Base-by-base conservation (phyloP, 2,329 filamentous ascomycete genomes). In the Stachybotrys echinatus region DNA sequence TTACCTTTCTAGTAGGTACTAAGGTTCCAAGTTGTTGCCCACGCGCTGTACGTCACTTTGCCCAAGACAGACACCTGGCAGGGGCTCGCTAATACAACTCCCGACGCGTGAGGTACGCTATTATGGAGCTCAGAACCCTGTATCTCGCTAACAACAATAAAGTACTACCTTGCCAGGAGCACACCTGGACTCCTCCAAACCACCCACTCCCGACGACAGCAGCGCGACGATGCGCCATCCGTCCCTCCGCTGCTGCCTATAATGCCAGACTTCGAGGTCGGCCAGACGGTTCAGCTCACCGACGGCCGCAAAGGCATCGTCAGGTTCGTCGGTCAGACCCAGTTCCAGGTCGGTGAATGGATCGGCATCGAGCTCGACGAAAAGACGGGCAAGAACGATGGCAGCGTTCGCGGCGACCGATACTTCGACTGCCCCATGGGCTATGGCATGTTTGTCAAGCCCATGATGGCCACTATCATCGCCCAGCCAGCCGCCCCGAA, bases 381-480 rank as follows among this genome's bases (percentile, higher is more conserved):
- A 44, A 76, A 85, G 48, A 82, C 80, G 19, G 92, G 94, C 27
- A 97, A 97, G 74, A 97, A 97, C 61, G 90, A 97, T 76, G 92
- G 92, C 56, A 87, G 88, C 49, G 89, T 97, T 44, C 83, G 92
- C 67, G 92, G 90, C 54, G 81, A 89, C 64, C 78, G 89, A 19
- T 97, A 97, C 66, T 97, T 96, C 60, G 83, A 92, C 46, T 97
- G 92, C 70, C 79, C 65, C 69, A 85, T 80, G 82, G 89, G 76
- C 39, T 75, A 76, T 55, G 84, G 84, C 63, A 94, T 99, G 83
- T 97, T 99, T 62, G 81, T 96, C 49, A 82, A 89, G 54, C 85
- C 89, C 23, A 73, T 80, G 48, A 85, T 85, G 51, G 75, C 94
- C 46, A 79, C 77, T 12, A 73, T 84, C 55, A 68, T 86, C 48